Evolutionary conservation across 2,329 filamentous ascomycete genomes (phyloP).

Genomic region (Thielaviopsis cerberus): DNA sequence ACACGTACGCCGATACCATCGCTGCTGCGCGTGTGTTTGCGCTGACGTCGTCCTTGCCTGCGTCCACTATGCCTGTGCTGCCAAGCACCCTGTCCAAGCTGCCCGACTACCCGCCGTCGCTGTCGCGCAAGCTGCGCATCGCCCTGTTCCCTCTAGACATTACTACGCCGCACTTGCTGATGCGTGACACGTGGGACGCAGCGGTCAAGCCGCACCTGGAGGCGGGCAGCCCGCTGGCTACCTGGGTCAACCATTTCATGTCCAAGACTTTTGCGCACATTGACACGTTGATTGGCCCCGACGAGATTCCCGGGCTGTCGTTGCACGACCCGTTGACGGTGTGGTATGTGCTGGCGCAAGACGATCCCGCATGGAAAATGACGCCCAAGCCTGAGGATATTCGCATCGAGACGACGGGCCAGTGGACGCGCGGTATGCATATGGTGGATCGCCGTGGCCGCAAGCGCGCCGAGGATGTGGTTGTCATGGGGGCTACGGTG

Average conservation of each 20-base stretch:
- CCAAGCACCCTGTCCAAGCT: conserved; percentile 32
- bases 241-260: conserved; percentile 57
- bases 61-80: conserved; percentile 61
- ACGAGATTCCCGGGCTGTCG: conserved; percentile 38
- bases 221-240: conserved; percentile 51
- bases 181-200: conserved; percentile 37
- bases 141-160: conserved; percentile 62
- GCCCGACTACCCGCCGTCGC: conserved; percentile 41
- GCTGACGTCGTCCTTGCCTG: conserved; percentile 53
- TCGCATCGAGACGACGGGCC: conserved; percentile 70
- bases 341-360: conserved; percentile 55
- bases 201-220: conserved; percentile 36
- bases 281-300: conserved; percentile 40
- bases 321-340: conserved; percentile 64
- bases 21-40: conserved; percentile 62
- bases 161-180: conserved; percentile 51
- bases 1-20: conserved; percentile 73
- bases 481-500: conserved; percentile 23
- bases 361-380: conserved; percentile 38
- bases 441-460: conserved; percentile 56
- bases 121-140: conserved; percentile 46
- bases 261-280: conserved; percentile 52
- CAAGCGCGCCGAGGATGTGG: conserved; percentile 29
- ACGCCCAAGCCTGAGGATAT: conserved; percentile 55
- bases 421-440: conserved; percentile 90